Percentiles rank a stretch among this genome's conserved stretches.
These are phyloP conservation scores for Perkinsus chesapeaki DNA, from an alignment of 169 alveolate genomes.

Conservation along the genomic window DNA sequence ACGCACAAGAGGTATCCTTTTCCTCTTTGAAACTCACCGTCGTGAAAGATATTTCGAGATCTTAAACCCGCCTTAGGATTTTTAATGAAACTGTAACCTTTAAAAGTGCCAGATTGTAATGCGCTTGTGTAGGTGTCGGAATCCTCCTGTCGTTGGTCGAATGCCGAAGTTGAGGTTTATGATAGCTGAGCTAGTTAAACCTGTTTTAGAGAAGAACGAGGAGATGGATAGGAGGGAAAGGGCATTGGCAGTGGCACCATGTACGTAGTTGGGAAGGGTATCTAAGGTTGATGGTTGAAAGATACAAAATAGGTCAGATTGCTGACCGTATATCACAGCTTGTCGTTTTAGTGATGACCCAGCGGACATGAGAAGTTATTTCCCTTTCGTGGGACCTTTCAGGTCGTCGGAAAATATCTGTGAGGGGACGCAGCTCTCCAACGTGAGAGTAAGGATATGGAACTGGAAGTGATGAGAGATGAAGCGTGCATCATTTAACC, in stretches of 20 bases:
- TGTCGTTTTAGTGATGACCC: background rate
- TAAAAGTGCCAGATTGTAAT: too few species aligned
- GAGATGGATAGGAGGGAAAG: background rate
- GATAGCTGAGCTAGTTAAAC: background rate
- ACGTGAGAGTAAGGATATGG: constrained; percentile 2
- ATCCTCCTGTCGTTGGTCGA: background rate
- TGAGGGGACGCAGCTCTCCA: background rate
- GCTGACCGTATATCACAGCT: background rate
- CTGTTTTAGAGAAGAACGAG: background rate
- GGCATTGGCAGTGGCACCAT: background rate
- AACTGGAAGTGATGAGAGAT: background rate
- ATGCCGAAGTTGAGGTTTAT: background rate
- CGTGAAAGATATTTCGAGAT: too few species aligned
- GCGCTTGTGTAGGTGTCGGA: too few species aligned
- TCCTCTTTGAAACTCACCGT: too few species aligned
- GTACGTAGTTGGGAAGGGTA: background rate
- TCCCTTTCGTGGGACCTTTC: background rate
- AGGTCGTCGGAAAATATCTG: background rate
- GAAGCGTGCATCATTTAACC: background rate
- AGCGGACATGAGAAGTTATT: background rate
- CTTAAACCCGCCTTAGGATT: too few species aligned
- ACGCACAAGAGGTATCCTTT: too few species aligned
- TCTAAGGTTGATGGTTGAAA: background rate
- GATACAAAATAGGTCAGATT: background rate
- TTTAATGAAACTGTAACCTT: too few species aligned